These are phyloP conservation scores for Cantharellus cinnabarinus DNA, from an alignment of 768 basidiomycete genomes.

Conservation along the genomic window DNA sequence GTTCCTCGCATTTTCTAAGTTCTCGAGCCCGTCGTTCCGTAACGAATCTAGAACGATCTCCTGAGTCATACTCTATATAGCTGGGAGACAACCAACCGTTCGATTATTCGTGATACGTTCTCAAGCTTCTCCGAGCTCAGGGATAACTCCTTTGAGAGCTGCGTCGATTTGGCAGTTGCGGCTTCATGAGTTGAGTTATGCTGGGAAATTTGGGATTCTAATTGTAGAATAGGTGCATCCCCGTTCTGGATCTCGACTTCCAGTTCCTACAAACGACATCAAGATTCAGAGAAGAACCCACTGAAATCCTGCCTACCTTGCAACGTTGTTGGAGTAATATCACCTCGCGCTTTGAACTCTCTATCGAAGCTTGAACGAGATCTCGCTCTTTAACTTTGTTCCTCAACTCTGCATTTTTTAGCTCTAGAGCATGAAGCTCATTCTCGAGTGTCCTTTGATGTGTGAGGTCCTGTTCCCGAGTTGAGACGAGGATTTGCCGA, in stretches of 20 bases:
- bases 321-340: conserved; percentile 2
- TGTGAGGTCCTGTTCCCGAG: conserved; percentile 40
- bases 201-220: conserved; percentile 35
- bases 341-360: conserved; percentile 38
- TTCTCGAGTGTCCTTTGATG: conserved; percentile 35
- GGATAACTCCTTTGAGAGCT: conserved; percentile 40
- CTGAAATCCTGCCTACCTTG: neutral
- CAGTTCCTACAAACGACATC: conserved; percentile 28
- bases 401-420: conserved; percentile 23
- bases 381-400: conserved; percentile 28
- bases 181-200: conserved; percentile 29
- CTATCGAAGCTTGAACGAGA: conserved; percentile 33
- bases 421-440: conserved; percentile 39
- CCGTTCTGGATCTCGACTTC: conserved; percentile 40
- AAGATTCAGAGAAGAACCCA: conserved; percentile 11
- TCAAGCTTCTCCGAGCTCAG: conserved; percentile 41
- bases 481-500: conserved; percentile 30
- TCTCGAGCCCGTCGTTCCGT: conserved; percentile 41
- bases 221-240: conserved; percentile 39
- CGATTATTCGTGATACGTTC: conserved; percentile 9
- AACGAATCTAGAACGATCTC: conserved; percentile 34
- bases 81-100: neutral
- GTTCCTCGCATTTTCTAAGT: conserved; percentile 35
- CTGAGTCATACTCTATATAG: neutral
- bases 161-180: conserved; percentile 33